Evolutionary conservation across 177 flowering plant species (phyloP).

Genomic region (Vitis hybrid): DNA sequence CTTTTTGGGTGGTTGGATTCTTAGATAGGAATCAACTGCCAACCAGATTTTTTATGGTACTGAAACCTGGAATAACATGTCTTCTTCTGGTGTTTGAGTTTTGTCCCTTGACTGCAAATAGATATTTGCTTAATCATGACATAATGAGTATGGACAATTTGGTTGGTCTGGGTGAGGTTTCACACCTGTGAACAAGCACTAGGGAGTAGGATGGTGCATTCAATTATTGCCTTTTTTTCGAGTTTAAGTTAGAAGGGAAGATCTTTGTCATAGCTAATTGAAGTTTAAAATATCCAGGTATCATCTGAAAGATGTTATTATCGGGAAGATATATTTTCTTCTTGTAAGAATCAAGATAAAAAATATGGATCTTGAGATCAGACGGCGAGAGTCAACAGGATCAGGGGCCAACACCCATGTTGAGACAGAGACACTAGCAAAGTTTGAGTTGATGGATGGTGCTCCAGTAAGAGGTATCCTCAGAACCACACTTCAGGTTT

Average conservation of each 20-base stretch:
- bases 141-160: too few relatives aligned
- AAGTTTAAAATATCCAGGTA: slow-evolving; percentile 52
- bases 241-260: too few relatives aligned
- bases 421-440: slow-evolving; percentile 96
- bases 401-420: slow-evolving; percentile 95
- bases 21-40: not conserved
- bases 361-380: slow-evolving; percentile 97
- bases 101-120: too few relatives aligned
- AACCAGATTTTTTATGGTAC: not conserved
- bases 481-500: not conserved
- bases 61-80: too few relatives aligned
- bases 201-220: too few relatives aligned
- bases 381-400: slow-evolving; percentile 97
- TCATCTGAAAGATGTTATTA: slow-evolving; percentile 93
- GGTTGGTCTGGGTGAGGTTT: too few relatives aligned
- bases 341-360: slow-evolving; percentile 96
- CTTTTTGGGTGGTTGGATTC: not conserved
- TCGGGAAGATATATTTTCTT: slow-evolving; percentile 95
- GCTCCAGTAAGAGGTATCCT: slow-evolving; percentile 94
- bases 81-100: too few relatives aligned
- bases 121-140: too few relatives aligned
- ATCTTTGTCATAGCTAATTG: slow-evolving; percentile 9
- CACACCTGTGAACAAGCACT: too few relatives aligned
- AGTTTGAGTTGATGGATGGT: slow-evolving; percentile 98
- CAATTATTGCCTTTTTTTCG: too few relatives aligned